phyloP scores from a whole-genome alignment of 1,139 yeast genomes.

The Candida sp. region DNA sequence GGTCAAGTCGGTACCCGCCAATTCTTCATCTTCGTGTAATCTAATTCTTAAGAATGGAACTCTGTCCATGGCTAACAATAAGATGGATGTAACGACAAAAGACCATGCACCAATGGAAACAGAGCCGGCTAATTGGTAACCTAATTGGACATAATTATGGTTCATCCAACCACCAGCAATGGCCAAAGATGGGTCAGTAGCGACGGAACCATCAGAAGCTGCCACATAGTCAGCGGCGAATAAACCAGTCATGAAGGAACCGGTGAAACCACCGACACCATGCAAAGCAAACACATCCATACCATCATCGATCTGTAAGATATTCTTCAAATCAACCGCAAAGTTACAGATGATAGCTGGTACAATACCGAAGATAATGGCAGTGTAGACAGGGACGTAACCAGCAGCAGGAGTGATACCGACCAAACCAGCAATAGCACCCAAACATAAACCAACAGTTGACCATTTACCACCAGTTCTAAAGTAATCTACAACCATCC shows the following conservation, averaged over 20 bases:
- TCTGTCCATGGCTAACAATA: conserved; percentile 70
- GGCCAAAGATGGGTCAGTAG: conserved; percentile 34
- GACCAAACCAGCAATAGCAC: conserved; percentile 91
- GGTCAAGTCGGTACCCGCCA: conserved; percentile 82
- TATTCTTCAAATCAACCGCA: conserved; percentile 75
- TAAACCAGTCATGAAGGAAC: conserved; percentile 81
- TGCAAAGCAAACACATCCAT: conserved; percentile 92
- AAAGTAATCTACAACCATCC: conserved; percentile 91
- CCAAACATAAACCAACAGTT: conserved; percentile 90
- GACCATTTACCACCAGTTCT: conserved; percentile 93
- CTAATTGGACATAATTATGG: conserved; percentile 85
- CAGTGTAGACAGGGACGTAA: conserved; percentile 85
- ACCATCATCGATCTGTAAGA: conserved; percentile 87
- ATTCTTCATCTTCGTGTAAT: conserved; percentile 86
- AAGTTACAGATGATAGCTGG: conserved; percentile 80
- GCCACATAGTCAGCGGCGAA: conserved; percentile 94
- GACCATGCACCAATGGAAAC: conserved; percentile 78
- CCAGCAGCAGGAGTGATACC: conserved; percentile 99
- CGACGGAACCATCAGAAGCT: conserved; percentile 67
- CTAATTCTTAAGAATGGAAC: conserved; percentile 83
- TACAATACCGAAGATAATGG: conserved; percentile 78
- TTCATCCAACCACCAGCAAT: conserved; percentile 93
- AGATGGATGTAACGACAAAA: conserved; percentile 68
- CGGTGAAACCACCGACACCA: conserved; percentile 91
- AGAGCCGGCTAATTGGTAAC: conserved; percentile 89